These are phyloP conservation scores for Saccharomyces hybrid DNA, from an alignment of 1,139 yeast genomes.

Conservation along the genomic window DNA sequence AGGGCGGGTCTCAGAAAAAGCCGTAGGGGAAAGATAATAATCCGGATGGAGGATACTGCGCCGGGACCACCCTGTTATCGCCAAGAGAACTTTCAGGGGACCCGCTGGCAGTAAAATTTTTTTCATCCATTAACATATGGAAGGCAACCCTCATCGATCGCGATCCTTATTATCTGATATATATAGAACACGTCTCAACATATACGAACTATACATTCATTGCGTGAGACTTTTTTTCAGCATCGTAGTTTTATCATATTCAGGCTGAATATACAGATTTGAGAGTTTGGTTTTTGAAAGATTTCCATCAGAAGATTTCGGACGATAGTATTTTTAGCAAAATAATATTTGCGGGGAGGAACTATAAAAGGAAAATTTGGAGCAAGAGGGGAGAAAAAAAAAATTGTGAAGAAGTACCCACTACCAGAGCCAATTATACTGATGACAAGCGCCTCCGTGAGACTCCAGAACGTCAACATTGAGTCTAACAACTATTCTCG, in stretches of 20 bases:
- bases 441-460: not conserved
- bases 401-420: too few relatives aligned
- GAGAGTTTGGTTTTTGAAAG: not conserved
- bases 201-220: too few relatives aligned
- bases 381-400: not conserved
- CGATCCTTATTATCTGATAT: not conserved
- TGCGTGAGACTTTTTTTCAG: too few relatives aligned
- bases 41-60: not conserved
- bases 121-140: not conserved
- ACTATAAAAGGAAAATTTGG: not conserved
- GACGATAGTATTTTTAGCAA: not conserved
- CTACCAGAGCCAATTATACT: not conserved
- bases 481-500: constrained; percentile 25
- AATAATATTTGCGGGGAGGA: not conserved
- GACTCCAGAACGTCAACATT: constrained; percentile 14
- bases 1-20: not conserved
- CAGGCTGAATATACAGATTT: too few relatives aligned
- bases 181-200: not conserved
- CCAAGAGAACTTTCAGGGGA: not conserved
- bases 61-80: not conserved
- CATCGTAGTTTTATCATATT: not conserved
- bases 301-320: not conserved
- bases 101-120: not conserved
- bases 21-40: not conserved
- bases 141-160: not conserved